phyloP scores from a whole-genome alignment of 2,329 filamentous ascomycete genomes.

The Aspergillus sp. region DNA sequence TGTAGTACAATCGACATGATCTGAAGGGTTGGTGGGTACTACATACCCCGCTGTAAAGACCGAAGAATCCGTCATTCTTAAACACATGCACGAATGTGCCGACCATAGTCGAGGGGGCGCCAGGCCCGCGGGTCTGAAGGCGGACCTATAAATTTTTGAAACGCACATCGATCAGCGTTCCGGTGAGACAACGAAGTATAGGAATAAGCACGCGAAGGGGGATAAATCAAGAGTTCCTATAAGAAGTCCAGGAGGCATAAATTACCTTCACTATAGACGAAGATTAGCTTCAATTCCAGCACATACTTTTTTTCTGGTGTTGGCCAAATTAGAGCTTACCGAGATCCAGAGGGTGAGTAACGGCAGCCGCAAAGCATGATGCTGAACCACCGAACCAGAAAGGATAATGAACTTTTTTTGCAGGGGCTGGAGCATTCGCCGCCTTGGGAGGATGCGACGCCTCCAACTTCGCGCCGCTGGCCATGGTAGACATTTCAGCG shows the following conservation, averaged over 20 bases:
- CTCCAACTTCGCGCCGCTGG: slow-evolving; percentile 37
- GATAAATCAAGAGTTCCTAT: not conserved
- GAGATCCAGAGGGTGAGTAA: slow-evolving; percentile 92
- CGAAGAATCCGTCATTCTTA: slow-evolving; percentile 71
- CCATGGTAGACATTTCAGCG: slow-evolving; percentile 34
- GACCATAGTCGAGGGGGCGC: slow-evolving; percentile 77
- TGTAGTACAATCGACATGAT: too few relatives aligned
- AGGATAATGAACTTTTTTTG: slow-evolving; percentile 61
- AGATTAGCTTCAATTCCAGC: not conserved
- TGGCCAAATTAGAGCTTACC: slow-evolving; percentile 57
- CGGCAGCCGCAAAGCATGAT: slow-evolving; percentile 84
- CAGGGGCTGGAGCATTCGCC: slow-evolving; percentile 21
- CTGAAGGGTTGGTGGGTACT: too few relatives aligned
- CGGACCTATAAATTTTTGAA: slow-evolving; percentile 63
- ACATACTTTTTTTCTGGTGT: not conserved
- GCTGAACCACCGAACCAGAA: slow-evolving; percentile 98
- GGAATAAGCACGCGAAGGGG: slow-evolving; percentile 6
- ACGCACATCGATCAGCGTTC: slow-evolving; percentile 17
- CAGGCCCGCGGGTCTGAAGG: slow-evolving; percentile 77
- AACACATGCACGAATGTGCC: slow-evolving; percentile 83
- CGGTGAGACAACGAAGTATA: slow-evolving; percentile 7
- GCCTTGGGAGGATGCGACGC: slow-evolving; percentile 26
- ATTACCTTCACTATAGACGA: slow-evolving; percentile 56
- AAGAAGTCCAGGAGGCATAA: not conserved
- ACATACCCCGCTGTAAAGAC: slow-evolving; percentile 79